Conservation (phyloP, 129 eudicot species). For the Pittosporum tobira region DNA sequence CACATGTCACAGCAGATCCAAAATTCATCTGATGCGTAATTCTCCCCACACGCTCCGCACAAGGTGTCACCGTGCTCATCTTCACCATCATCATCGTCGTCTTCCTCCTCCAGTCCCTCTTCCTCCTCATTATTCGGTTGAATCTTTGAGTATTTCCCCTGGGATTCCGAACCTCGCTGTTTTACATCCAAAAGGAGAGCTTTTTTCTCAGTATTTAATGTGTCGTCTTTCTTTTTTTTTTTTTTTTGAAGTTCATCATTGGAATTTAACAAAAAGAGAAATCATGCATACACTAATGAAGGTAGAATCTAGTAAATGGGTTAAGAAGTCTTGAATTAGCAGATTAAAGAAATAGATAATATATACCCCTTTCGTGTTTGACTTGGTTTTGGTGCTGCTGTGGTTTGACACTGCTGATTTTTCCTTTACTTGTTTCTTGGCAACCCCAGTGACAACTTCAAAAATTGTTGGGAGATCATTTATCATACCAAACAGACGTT, state of each 20-base stretch:
- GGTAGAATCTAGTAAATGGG: too few relatives aligned
- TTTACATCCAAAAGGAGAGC: not conserved
- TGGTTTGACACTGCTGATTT: slow-evolving; percentile 53
- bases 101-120: slow-evolving; percentile 43
- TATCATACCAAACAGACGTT: slow-evolving; percentile 65
- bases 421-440: slow-evolving; percentile 54
- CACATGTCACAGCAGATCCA: slow-evolving; percentile 86
- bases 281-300: too few relatives aligned
- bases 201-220: too few relatives aligned
- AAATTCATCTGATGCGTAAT: slow-evolving; percentile 57
- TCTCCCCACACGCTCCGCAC: slow-evolving; percentile 63
- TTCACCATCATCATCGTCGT: slow-evolving; percentile 59
- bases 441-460: slow-evolving; percentile 63
- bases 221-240: too few relatives aligned
- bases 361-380: slow-evolving; percentile 48
- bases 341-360: too few relatives aligned
- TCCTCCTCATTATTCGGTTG: slow-evolving; percentile 46
- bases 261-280: too few relatives aligned
- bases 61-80: slow-evolving; percentile 63
- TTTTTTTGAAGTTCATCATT: too few relatives aligned
- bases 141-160: slow-evolving; percentile 36
- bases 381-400: slow-evolving; percentile 57
- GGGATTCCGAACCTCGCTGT: slow-evolving; percentile 31
- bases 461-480: slow-evolving; percentile 69
- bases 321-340: too few relatives aligned